These are phyloP conservation scores for Trichoderma reesei DNA, from an alignment of 495 filamentous ascomycete genomes.

Conservation along the genomic window DNA sequence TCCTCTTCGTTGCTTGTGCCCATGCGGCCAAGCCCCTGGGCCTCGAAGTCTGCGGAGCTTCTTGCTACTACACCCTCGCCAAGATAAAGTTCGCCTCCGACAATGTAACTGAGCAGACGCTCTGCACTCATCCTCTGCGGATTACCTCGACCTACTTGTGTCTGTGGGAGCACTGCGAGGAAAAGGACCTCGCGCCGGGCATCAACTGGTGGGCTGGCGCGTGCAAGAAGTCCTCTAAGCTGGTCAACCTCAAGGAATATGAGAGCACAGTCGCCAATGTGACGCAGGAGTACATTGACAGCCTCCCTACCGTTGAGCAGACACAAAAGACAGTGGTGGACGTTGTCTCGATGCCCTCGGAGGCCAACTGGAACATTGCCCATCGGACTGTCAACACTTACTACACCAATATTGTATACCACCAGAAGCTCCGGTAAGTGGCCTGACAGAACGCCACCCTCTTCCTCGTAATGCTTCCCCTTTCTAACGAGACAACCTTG, in stretches of 20 bases:
- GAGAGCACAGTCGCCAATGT: neutral
- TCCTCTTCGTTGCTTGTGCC: neutral
- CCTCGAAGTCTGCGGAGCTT: neutral
- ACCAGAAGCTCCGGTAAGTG: neutral
- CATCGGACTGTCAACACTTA: neutral
- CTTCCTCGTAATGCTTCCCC: neutral
- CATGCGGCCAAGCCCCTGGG: neutral
- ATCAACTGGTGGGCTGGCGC: neutral
- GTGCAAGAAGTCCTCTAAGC: neutral
- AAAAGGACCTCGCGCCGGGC: neutral
- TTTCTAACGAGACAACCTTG: neutral
- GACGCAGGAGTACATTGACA: neutral
- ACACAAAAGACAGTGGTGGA: neutral
- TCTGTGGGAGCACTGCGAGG: neutral
- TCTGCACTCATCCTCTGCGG: neutral
- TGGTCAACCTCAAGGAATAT: neutral
- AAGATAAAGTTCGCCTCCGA: neutral
- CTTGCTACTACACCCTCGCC: neutral
- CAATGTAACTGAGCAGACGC: neutral
- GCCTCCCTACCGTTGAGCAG: neutral
- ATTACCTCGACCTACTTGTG: neutral
- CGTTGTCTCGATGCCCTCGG: neutral
- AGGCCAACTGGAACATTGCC: neutral
- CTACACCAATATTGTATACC: neutral
- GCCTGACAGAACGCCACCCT: neutral